Evolutionary conservation across 441 rosid species (phyloP).

Genomic region (Biscutella auriculata): DNA sequence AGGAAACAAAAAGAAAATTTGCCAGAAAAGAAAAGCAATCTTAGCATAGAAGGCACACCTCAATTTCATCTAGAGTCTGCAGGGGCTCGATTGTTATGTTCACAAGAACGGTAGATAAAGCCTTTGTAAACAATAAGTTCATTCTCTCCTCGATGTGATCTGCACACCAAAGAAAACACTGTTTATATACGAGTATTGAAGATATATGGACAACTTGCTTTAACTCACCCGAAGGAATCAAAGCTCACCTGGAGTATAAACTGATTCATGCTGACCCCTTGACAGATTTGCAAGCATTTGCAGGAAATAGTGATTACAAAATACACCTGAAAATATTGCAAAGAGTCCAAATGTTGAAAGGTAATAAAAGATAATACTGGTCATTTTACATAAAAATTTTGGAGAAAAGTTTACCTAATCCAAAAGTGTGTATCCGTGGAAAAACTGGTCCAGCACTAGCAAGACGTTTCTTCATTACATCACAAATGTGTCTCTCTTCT

Average conservation of each 20-base stretch:
- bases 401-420: conserved; percentile 50
- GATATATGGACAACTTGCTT: background rate
- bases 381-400: background rate
- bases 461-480: conserved; percentile 42
- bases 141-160: conserved; percentile 53
- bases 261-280: conserved; percentile 65
- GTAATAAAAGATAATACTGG: background rate
- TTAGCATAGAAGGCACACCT: conserved; percentile 41
- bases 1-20: background rate
- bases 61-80: conserved; percentile 53
- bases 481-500: conserved; percentile 68
- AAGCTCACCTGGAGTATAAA: conserved; percentile 28
- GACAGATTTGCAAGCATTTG: conserved; percentile 61
- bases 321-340: conserved; percentile 46
- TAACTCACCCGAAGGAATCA: background rate
- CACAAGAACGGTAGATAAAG: conserved; percentile 47
- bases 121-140: conserved; percentile 42
- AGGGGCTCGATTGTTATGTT: conserved; percentile 42
- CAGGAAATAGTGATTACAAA: conserved; percentile 89
- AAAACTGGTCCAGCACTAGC: conserved; percentile 33
- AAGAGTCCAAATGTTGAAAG: background rate
- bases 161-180: conserved; percentile 22
- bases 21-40: background rate
- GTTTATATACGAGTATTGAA: background rate
- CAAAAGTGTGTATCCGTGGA: conserved; percentile 82